phyloP scores from a whole-genome alignment of 1,284 basidiomycete species.

The Lentinula novae-zelandiae region DNA sequence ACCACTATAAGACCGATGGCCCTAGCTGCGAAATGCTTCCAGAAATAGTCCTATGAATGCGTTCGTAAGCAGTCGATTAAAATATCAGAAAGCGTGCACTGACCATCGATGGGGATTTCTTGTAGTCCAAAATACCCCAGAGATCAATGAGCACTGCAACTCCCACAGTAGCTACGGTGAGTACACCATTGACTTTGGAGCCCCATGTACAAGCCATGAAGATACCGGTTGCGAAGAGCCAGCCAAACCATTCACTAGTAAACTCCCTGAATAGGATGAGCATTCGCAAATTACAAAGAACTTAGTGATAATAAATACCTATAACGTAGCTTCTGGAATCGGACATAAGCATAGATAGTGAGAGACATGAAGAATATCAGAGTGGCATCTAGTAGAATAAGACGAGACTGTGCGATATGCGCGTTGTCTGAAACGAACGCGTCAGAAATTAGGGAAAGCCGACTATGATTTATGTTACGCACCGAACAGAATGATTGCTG shows the following conservation, averaged over 20 bases:
- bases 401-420: constrained; percentile 91
- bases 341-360: constrained; percentile 92
- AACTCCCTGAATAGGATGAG: constrained; percentile 63
- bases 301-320: constrained; percentile 36
- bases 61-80: constrained; percentile 7
- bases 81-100: constrained; percentile 22
- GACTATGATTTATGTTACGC: constrained; percentile 22
- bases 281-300: constrained; percentile 12
- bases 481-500: constrained; percentile 86
- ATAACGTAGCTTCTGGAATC: constrained; percentile 95
- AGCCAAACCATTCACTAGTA: constrained; percentile 89
- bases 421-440: constrained; percentile 74
- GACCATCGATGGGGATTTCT: constrained; percentile 78
- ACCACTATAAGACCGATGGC: constrained; percentile 85
- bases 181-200: constrained; percentile 96
- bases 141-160: constrained; percentile 90
- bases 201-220: constrained; percentile 96
- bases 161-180: constrained; percentile 90
- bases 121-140: constrained; percentile 92
- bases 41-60: constrained; percentile 74
- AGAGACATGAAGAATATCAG: constrained; percentile 95
- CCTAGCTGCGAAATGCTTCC: constrained; percentile 86
- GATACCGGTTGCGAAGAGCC: constrained; percentile 88
- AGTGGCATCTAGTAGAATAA: constrained; percentile 94
- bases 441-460: constrained; percentile 1